Evolutionary conservation across 2,329 filamentous ascomycete species (phyloP).

Genomic region (Penicillium sp.): DNA sequence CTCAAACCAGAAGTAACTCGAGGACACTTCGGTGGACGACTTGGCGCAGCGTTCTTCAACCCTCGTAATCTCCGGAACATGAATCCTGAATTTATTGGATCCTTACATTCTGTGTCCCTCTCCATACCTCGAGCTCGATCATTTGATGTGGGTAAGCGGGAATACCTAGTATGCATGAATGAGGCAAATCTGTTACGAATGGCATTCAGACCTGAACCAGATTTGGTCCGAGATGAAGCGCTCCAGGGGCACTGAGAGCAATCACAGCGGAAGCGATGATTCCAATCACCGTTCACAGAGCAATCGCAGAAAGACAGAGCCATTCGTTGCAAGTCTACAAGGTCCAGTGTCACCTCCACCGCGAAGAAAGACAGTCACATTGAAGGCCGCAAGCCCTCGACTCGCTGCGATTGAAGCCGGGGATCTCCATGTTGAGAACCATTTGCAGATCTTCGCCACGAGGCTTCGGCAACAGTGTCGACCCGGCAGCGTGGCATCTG

Average conservation of each 20-base stretch:
- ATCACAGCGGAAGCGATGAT: slow-evolving; percentile 1
- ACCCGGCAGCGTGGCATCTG: slow-evolving; percentile 7
- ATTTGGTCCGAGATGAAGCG: slow-evolving; percentile 11
- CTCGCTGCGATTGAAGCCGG: slow-evolving; percentile 50
- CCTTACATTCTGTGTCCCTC: no score
- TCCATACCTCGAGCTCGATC: no score
- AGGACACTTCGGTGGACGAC: no score
- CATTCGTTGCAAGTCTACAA: slow-evolving; percentile 14
- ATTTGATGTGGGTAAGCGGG: no score
- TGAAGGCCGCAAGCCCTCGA: not conserved
- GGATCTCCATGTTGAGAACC: slow-evolving; percentile 42
- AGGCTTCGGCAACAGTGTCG: slow-evolving; percentile 32
- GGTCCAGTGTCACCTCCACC: slow-evolving; percentile 27
- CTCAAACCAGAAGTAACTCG: no score
- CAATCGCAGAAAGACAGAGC: not conserved
- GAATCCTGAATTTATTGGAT: no score
- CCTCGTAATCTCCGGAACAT: no score
- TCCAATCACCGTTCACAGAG: not conserved
- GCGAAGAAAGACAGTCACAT: not conserved
- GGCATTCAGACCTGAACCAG: no score
- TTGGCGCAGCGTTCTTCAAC: no score
- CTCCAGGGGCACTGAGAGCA: slow-evolving; percentile 4
- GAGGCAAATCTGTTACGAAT: no score
- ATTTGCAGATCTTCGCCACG: slow-evolving; percentile 44
- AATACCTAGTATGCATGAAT: no score